phyloP scores from a whole-genome alignment of 1,284 basidiomycete species.

The Ustilago lituana region DNA sequence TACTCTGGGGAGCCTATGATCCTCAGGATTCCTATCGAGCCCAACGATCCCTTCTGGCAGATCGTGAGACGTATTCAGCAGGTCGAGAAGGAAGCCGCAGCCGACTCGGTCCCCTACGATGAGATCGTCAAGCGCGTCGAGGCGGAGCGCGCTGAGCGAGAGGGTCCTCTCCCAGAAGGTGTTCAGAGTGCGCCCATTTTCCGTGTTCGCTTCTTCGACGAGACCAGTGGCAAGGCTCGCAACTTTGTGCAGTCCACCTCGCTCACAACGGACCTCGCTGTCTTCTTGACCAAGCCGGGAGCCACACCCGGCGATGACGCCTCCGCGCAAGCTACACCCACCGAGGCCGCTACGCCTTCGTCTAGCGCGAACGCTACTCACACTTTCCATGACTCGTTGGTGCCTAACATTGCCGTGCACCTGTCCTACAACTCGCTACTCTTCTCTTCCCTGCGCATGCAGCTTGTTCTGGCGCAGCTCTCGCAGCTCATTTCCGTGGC shows the following conservation, averaged over 20 bases:
- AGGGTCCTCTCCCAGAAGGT: conserved; percentile 46
- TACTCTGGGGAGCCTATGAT: conserved; percentile 82
- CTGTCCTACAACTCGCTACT: conserved; percentile 93
- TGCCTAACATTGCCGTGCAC: conserved; percentile 76
- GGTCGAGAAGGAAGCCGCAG: conserved; percentile 83
- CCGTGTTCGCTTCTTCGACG: conserved; percentile 95
- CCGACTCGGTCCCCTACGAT: conserved; percentile 85
- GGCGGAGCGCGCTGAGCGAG: conserved; percentile 47
- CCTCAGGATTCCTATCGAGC: conserved; percentile 84
- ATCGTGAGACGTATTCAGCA: conserved; percentile 86
- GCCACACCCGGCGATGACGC: conserved; percentile 46
- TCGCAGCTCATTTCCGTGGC: conserved; percentile 78
- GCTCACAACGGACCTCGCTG: conserved; percentile 88
- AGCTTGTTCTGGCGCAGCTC: conserved; percentile 85
- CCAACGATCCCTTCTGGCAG: conserved; percentile 89
- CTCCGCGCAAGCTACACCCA: background rate
- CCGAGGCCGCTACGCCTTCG: conserved; percentile 16
- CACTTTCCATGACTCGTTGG: conserved; percentile 69
- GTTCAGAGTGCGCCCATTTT: conserved; percentile 73
- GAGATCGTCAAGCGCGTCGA: conserved; percentile 74
- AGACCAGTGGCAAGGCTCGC: conserved; percentile 74
- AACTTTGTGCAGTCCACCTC: conserved; percentile 70
- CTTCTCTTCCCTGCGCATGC: conserved; percentile 83
- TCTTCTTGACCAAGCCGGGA: conserved; percentile 71
- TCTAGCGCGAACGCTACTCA: conserved; percentile 15